Base-by-base conservation (phyloP, 148 eudicot species). In the Heliamphora exappendiculata region DNA sequence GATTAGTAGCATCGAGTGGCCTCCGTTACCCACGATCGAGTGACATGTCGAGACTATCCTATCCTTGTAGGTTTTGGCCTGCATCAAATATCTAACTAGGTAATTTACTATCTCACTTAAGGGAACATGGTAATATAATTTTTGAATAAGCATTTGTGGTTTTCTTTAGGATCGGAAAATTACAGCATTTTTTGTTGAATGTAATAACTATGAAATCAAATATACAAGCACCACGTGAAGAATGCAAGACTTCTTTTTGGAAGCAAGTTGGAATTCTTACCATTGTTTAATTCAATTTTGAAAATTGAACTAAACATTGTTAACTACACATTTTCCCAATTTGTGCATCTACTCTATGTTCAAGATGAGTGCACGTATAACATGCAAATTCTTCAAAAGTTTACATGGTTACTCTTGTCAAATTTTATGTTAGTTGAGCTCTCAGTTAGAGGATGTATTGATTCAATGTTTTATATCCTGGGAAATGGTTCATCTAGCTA, bases 401-500 rank as follows among this genome's bases (percentile, higher is more conserved):
- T 73, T 74, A 31, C 37, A 58, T 62, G 31, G 12, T 39, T 16
- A n/a, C 33, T 24, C 31, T 36, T 24, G 7, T 41, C 67, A 22
- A 54, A 37, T 59, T 59, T 36, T 12, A 53, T 34, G 5, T 31
- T 70, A 16, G 9, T 73, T 57, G 24, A 12, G 34, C n/a, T 47
- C 75, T 79, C 45, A 60, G 24, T 39, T 59, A 4, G 4, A 44
- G n/a, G 16, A 20, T 26, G 44, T 51, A 77, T 49, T 75, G 22
- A 84, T 79, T 75, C 60, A 28, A 12, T 70, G 78, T 66, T 55
- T 54, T 75, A 67, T 74, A 49, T 80, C 63, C 91, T 92, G 99
- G 94, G 97, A 91, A 87, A 92, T 95, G 99, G 96, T 95, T 82
- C 99, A 95, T 86, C 87, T 95, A 77, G 99, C 99, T 78, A 91